Evolutionary conservation across 139 green algal species (phyloP), one percentile per base, ranked within the genome.

Genomic region (Chlorokybus atmophyticus): DNA sequence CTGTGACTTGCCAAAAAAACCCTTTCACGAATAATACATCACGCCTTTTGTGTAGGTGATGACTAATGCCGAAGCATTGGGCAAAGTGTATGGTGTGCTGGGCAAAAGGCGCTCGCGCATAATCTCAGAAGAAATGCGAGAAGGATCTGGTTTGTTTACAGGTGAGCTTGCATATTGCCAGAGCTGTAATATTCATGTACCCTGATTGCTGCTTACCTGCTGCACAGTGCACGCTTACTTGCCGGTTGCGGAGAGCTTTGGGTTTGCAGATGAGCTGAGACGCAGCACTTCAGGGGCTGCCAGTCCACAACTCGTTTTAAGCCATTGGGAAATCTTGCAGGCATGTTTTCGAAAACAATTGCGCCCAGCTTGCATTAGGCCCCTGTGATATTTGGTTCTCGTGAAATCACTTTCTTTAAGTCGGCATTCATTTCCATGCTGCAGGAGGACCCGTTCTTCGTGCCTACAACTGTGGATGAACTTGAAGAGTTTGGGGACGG

Each of bases 401-500:
- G n/a, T n/a, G n/a, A n/a, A n/a, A n/a, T n/a, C n/a, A n/a, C n/a
- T n/a, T n/a, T n/a, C n/a, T n/a, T n/a, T n/a, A n/a, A n/a, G n/a
- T n/a, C n/a, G n/a, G n/a, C n/a, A n/a, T n/a, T n/a, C n/a, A n/a
- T n/a, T n/a, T n/a, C n/a, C n/a, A n/a, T n/a, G 4, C 63, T 96
- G 27, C 70, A 81, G 68, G 79, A 88, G 19, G 91, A 99, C 62
- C 91, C 92, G 3, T 96, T 94, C 74, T 97, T 94, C 55, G 76
- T 88, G 40, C 91, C 87, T 4, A 83, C 70, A 1, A 96, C 91
- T 5, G 85, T 95, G 69, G 90, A 96, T 52, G 87, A 97, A 75
- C 71, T 88, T 1, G 91, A 99, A 73, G 91, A 99, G 77, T 90
- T 86, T 76, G 91, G 91, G 2, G 90, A 95, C 61, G 84, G 90